phyloP scores from a whole-genome alignment of 2,329 filamentous ascomycete species.

The Fusarium setosum region DNA sequence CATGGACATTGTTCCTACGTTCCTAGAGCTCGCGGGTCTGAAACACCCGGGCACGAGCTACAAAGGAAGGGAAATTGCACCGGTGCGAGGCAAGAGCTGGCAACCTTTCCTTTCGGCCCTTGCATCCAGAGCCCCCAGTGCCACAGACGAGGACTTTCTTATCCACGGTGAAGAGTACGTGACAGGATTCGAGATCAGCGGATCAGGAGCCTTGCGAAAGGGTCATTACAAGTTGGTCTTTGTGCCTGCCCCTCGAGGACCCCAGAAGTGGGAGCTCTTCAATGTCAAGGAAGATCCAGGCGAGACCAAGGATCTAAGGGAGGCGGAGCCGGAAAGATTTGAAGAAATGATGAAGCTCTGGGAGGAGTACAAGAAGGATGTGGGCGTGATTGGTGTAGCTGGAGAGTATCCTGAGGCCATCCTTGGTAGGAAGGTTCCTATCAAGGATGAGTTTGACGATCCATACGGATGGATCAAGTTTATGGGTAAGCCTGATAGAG shows the following conservation, averaged over 20 bases:
- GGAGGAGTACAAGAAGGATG: conserved; percentile 7
- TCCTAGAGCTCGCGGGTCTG: conserved; percentile 57
- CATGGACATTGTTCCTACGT: conserved; percentile 58
- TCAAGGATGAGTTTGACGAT: too few relatives aligned
- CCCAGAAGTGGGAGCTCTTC: conserved; percentile 49
- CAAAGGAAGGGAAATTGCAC: conserved; percentile 58
- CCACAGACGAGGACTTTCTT: conserved; percentile 38
- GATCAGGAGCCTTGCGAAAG: conserved; percentile 40
- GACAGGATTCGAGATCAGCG: conserved; percentile 50
- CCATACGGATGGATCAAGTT: too few relatives aligned
- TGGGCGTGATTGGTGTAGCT: conserved; percentile 24
- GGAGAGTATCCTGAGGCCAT: too few relatives aligned
- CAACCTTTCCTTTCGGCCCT: not conserved
- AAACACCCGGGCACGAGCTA: conserved; percentile 50
- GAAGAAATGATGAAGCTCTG: conserved; percentile 39
- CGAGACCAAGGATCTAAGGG: conserved; percentile 46
- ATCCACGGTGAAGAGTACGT: conserved; percentile 52
- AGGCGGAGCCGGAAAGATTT: conserved; percentile 39
- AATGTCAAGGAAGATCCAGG: conserved; percentile 46
- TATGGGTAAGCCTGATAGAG: too few relatives aligned
- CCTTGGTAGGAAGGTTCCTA: too few relatives aligned
- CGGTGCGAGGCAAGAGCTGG: conserved; percentile 43
- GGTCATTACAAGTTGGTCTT: conserved; percentile 45
- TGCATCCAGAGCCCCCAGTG: not conserved
- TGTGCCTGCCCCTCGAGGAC: conserved; percentile 43